Evolutionary conservation across 371 early-diverging fungal species (phyloP).

Genomic region (Mucor racemosus): DNA sequence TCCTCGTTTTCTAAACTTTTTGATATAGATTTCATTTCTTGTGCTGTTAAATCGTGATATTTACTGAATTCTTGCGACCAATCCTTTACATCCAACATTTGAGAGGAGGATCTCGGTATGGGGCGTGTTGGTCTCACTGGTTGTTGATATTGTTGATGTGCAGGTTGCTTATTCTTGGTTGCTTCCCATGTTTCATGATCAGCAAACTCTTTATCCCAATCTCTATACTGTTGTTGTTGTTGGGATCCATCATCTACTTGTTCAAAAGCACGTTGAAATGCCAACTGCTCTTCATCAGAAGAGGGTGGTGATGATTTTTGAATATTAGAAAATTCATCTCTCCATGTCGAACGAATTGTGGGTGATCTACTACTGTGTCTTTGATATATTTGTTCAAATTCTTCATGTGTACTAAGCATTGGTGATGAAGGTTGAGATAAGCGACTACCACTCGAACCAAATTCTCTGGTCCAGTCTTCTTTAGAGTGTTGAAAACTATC

Average conservation of each 20-base stretch:
- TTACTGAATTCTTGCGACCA: slow-evolving; percentile 7
- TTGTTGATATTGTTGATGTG: background rate
- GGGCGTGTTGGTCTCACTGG: background rate
- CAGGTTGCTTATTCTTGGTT: background rate
- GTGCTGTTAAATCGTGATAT: background rate
- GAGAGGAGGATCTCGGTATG: background rate
- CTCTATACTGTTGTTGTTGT: slow-evolving; percentile 8
- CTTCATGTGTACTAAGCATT: slow-evolving; percentile 62
- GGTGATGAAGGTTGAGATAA: slow-evolving; percentile 42
- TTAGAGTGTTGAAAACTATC: slow-evolving; percentile 26
- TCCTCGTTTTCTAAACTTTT: background rate
- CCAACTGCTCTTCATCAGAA: slow-evolving; percentile 55
- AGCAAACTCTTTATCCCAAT: slow-evolving; percentile 61
- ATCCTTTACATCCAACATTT: background rate
- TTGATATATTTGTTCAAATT: slow-evolving; percentile 66
- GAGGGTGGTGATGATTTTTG: slow-evolving; percentile 7
- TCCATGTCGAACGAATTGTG: slow-evolving; percentile 34
- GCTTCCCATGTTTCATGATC: slow-evolving; percentile 56
- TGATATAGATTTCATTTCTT: background rate
- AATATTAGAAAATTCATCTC: slow-evolving; percentile 44
- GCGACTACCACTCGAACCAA: slow-evolving; percentile 49
- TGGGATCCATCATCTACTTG: slow-evolving; percentile 47
- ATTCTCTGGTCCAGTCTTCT: slow-evolving; percentile 72
- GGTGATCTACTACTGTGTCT: slow-evolving; percentile 18
- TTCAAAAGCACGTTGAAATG: slow-evolving; percentile 78